Conservation (phyloP, 192 early-diverging fungal species). For the Umbelopsis sp. region DNA sequence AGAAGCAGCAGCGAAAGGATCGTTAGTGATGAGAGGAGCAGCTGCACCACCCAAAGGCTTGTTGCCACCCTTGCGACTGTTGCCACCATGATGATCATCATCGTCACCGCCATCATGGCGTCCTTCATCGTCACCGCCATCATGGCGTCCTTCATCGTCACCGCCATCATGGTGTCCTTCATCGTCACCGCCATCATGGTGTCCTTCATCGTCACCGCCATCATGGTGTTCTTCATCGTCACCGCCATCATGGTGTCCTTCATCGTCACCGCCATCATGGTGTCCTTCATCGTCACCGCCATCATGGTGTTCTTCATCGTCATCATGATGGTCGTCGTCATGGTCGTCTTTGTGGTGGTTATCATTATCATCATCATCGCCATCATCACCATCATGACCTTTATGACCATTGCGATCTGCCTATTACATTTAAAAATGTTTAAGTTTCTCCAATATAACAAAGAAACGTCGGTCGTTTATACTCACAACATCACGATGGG, state of each 20-base stretch:
- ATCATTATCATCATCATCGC: not conserved
- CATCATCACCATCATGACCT: not conserved
- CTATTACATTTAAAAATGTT: too few relatives aligned
- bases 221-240: not conserved
- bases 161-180: not conserved
- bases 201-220: not conserved
- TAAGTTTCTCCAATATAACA: too few relatives aligned
- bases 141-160: not conserved
- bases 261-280: not conserved
- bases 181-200: not conserved
- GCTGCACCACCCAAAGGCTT: not conserved
- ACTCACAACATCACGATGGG: too few relatives aligned
- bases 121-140: not conserved
- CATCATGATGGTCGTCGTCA: not conserved
- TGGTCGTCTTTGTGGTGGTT: not conserved
- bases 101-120: not conserved
- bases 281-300: not conserved
- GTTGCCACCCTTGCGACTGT: not conserved
- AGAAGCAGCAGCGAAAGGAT: not conserved
- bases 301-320: not conserved
- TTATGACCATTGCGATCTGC: too few relatives aligned
- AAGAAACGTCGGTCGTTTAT: too few relatives aligned
- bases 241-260: not conserved
- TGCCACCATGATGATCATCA: not conserved
- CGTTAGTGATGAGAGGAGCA: not conserved